A percentile compares a stretch with the other conserved stretches of the same genome.
phyloP scores from a whole-genome alignment of 208 protist species.

The Acanthamoeba triangularis region DNA sequence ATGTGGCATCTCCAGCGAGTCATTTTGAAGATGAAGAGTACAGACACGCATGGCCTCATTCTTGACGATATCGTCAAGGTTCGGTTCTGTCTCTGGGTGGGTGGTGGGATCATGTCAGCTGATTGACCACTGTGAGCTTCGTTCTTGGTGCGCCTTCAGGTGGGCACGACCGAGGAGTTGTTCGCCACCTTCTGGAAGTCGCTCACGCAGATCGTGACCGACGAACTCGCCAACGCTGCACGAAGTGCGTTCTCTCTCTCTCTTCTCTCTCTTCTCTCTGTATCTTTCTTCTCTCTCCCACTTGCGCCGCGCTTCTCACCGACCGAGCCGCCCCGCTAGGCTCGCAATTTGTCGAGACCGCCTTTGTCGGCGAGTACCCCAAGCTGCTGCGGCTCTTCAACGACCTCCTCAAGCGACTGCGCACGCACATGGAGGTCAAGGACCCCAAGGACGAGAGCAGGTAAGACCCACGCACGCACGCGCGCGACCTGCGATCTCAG shows the following conservation, averaged over 20 bases:
- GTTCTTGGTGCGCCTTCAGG: background rate
- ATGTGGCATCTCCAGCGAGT: slow-evolving; percentile 83
- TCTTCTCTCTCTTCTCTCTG: background rate
- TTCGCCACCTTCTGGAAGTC: slow-evolving; percentile 67
- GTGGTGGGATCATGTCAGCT: background rate
- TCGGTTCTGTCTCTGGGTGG: background rate
- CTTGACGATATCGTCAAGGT: slow-evolving; percentile 79
- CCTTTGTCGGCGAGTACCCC: slow-evolving; percentile 65
- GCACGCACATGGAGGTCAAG: slow-evolving; percentile 69
- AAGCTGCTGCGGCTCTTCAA: slow-evolving; percentile 71
- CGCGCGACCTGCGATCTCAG: too few relatives aligned
- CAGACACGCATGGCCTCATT: slow-evolving; percentile 67
- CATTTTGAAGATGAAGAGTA: slow-evolving; percentile 82
- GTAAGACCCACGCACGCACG: background rate
- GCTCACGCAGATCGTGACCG: slow-evolving; percentile 30
- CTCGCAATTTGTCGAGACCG: slow-evolving; percentile 59
- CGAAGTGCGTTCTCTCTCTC: background rate
- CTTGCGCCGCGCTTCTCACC: background rate
- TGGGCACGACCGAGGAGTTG: slow-evolving; percentile 32
- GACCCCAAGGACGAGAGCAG: slow-evolving; percentile 36
- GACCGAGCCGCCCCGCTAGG: background rate
- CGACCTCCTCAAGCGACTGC: slow-evolving; percentile 63
- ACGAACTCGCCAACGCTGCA: slow-evolving; percentile 4
- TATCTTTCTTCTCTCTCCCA: background rate
- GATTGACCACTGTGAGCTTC: too few relatives aligned